These are phyloP conservation scores for Chlamydomonas incerta DNA, from an alignment of 139 green algal genomes.

Conservation along the genomic window DNA sequence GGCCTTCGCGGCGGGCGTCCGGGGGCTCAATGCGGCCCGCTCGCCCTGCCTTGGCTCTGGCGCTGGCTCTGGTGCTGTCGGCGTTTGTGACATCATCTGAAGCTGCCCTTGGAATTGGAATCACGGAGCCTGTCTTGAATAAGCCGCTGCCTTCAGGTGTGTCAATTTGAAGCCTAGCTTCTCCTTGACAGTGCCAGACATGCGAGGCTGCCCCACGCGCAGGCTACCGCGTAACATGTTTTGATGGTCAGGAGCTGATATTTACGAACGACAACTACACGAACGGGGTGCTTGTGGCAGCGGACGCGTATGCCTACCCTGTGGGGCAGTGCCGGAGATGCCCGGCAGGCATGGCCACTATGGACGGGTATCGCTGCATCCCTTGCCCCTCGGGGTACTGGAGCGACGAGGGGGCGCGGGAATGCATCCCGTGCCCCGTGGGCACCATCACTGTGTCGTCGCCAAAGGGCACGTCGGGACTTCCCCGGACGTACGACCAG, in stretches of 20 bases:
- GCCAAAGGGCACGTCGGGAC: background rate
- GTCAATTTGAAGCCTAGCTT: background rate
- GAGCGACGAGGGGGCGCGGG: conserved; percentile 11
- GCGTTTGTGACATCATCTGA: background rate
- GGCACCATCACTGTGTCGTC: background rate
- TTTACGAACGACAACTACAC: conserved; percentile 34
- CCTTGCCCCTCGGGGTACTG: conserved; percentile 27
- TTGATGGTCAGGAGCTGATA: conserved; percentile 41
- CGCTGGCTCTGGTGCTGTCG: background rate
- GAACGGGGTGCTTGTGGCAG: background rate
- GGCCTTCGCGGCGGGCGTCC: conserved; percentile 3
- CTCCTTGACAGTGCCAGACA: background rate
- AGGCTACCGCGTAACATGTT: conserved; percentile 33
- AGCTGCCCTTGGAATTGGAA: background rate
- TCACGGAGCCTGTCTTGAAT: conserved; percentile 1
- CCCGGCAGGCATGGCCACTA: conserved; percentile 18
- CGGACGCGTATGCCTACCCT: conserved; percentile 12
- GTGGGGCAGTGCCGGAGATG: conserved; percentile 30
- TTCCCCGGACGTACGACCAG: background rate
- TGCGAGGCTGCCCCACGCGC: background rate
- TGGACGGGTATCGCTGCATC: conserved; percentile 42
- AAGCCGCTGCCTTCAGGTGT: conserved; percentile 9
- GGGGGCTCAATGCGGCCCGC: conserved; percentile 23
- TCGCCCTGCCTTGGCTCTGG: background rate
- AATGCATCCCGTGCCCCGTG: conserved; percentile 34